These are phyloP conservation scores for Chaetomium globosum DNA, from an alignment of 2,329 filamentous ascomycete species.

Conservation along the genomic window DNA sequence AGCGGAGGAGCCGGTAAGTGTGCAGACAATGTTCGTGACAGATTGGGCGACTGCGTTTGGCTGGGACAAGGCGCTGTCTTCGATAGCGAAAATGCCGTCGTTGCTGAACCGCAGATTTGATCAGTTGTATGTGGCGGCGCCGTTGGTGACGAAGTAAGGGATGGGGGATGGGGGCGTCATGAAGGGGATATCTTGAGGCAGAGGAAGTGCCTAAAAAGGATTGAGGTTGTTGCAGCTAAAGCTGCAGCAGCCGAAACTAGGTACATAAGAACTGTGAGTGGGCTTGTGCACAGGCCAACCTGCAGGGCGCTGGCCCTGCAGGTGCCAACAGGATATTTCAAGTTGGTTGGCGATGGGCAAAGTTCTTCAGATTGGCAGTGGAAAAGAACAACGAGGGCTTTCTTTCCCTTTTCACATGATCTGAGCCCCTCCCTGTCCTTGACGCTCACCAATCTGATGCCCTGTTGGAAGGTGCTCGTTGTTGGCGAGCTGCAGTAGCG, in stretches of 20 bases:
- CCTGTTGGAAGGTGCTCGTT: too few relatives aligned
- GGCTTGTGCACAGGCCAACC: too few relatives aligned
- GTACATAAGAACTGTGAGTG: too few relatives aligned
- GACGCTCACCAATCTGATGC: background rate
- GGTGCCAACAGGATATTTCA: too few relatives aligned
- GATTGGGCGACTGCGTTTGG: constrained; percentile 6
- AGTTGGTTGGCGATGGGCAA: too few relatives aligned
- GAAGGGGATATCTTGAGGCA: too few relatives aligned
- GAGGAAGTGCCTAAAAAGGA: too few relatives aligned
- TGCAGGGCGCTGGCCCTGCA: too few relatives aligned
- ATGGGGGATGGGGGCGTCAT: background rate
- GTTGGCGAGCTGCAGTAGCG: background rate
- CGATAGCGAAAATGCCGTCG: constrained; percentile 9
- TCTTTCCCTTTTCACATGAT: background rate
- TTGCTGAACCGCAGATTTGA: constrained; percentile 5
- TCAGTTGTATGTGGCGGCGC: constrained; percentile 12
- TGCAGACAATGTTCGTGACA: constrained; percentile 2
- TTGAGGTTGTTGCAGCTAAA: too few relatives aligned
- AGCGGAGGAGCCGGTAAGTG: background rate
- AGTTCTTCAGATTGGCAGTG: too few relatives aligned
- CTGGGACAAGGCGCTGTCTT: background rate
- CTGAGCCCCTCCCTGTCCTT: background rate
- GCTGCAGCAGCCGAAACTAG: too few relatives aligned
- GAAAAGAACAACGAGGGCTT: too few relatives aligned
- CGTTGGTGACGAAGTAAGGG: constrained; percentile 10